phyloP scores from a whole-genome alignment of 2,329 filamentous ascomycete species.

The Aspergillus spinulosporus region DNA sequence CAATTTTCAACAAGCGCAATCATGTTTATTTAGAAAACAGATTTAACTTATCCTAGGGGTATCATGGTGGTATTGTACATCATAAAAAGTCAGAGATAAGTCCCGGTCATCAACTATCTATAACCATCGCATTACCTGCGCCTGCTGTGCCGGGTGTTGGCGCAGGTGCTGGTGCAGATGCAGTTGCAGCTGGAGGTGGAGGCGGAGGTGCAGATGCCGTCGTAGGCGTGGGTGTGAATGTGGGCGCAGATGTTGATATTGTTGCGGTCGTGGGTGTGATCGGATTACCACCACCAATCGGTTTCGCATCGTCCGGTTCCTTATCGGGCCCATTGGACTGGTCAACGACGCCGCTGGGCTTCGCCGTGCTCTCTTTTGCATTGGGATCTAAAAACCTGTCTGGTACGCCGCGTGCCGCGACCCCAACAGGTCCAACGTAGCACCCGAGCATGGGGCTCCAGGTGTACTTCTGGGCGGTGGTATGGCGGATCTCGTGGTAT shows the following conservation, averaged over 20 bases:
- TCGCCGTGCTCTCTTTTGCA: conserved; percentile 18
- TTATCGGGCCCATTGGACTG: conserved; percentile 4
- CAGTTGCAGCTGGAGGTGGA: neutral
- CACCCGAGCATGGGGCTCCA: conserved; percentile 81
- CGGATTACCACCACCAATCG: neutral
- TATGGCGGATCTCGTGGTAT: conserved; percentile 73
- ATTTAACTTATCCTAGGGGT: conserved; percentile 9
- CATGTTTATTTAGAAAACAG: neutral
- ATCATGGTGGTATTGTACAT: conserved; percentile 15
- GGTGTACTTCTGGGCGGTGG: conserved; percentile 70
- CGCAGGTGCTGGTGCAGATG: neutral
- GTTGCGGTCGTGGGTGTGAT: conserved; percentile 9
- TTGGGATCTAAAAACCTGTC: conserved; percentile 61
- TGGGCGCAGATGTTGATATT: neutral
- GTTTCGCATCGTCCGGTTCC: conserved; percentile 15
- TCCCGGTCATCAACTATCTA: conserved; percentile 18
- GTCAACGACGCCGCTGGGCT: conserved; percentile 8
- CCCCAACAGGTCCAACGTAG: conserved; percentile 69
- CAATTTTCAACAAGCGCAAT: neutral
- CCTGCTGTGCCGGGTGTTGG: conserved; percentile 10
- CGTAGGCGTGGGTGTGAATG: neutral
- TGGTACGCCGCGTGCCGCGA: conserved; percentile 73
- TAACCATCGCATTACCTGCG: conserved; percentile 21
- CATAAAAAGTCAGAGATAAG: neutral
- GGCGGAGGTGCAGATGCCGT: conserved; percentile 4